A percentile compares a stretch with the other conserved stretches of the same genome.
Conservation (phyloP, 2,329 filamentous ascomycete genomes). For the Curvularia eragrostidis region DNA sequence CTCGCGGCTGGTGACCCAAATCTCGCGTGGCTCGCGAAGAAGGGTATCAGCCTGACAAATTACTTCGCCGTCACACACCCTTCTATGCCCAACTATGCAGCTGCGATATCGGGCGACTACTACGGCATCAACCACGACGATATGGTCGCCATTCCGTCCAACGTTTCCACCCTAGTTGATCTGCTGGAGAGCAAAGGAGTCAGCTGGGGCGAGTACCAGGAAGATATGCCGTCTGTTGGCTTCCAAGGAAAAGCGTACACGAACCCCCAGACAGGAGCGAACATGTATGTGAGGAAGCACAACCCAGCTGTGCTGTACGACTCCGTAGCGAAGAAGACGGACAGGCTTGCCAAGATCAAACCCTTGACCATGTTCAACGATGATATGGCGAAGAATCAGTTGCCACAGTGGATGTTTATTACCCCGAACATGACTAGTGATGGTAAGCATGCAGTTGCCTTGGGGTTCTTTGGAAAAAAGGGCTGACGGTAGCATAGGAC, state of each 20-base stretch:
- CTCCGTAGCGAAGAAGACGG: constrained; percentile 64
- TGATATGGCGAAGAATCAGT: constrained; percentile 30
- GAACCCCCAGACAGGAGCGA: constrained; percentile 69
- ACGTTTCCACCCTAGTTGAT: constrained; percentile 52
- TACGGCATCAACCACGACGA: constrained; percentile 75
- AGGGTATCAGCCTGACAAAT: constrained; percentile 67
- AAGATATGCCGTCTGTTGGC: constrained; percentile 76
- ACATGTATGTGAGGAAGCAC: constrained; percentile 85
- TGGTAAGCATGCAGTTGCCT: constrained; percentile 49
- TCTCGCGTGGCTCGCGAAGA: constrained; percentile 63
- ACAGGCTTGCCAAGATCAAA: constrained; percentile 73
- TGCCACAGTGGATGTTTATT: constrained; percentile 46
- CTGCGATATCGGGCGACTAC: constrained; percentile 72
- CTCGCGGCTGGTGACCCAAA: constrained; percentile 69
- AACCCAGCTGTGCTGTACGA: constrained; percentile 72
- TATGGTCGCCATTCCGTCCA: constrained; percentile 58
- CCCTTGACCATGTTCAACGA: constrained; percentile 71
- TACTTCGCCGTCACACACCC: constrained; percentile 69
- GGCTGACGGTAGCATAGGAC: constrained; percentile 42
- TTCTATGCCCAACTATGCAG: constrained; percentile 78
- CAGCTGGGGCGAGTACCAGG: constrained; percentile 71
- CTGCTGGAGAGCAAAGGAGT: constrained; percentile 52
- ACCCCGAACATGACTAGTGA: constrained; percentile 75
- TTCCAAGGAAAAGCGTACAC: constrained; percentile 68
- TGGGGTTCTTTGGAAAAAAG: neutral